Evolutionary conservation across 2,329 filamentous ascomycete genomes (phyloP).

Genomic region (Beauveria rudraprayagi): DNA sequence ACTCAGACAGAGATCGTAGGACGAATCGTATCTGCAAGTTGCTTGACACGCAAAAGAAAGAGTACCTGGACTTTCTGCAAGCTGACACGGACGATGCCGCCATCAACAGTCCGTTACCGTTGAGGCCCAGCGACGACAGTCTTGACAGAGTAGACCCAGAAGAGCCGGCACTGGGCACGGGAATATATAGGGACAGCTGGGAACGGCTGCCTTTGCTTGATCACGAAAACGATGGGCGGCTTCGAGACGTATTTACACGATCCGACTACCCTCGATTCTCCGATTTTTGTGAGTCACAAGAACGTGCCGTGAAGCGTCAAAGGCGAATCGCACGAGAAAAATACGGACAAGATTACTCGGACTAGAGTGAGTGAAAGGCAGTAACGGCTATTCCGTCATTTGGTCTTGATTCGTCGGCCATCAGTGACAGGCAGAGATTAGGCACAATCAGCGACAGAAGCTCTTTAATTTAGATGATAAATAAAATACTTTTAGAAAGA

Average conservation of each 20-base stretch:
- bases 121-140: slow-evolving; percentile 16
- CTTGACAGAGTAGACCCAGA: slow-evolving; percentile 20
- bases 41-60: slow-evolving; percentile 14
- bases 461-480: background rate
- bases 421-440: background rate
- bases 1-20: slow-evolving; percentile 2
- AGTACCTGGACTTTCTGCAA: slow-evolving; percentile 14
- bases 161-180: slow-evolving; percentile 16
- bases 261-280: background rate
- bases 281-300: background rate
- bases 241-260: background rate
- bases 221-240: background rate
- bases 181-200: slow-evolving; percentile 22
- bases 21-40: slow-evolving; percentile 18
- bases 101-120: slow-evolving; percentile 13
- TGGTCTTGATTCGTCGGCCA: background rate
- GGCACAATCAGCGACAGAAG: too few species aligned
- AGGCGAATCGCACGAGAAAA: too few species aligned
- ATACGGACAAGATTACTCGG: too few species aligned
- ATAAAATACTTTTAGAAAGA: too few species aligned
- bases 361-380: background rate
- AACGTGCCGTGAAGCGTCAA: background rate
- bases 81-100: background rate
- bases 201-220: slow-evolving; percentile 19
- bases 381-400: background rate